phyloP scores from a whole-genome alignment of 2,329 filamentous ascomycete species.

The Chaetothyriales sp. region DNA sequence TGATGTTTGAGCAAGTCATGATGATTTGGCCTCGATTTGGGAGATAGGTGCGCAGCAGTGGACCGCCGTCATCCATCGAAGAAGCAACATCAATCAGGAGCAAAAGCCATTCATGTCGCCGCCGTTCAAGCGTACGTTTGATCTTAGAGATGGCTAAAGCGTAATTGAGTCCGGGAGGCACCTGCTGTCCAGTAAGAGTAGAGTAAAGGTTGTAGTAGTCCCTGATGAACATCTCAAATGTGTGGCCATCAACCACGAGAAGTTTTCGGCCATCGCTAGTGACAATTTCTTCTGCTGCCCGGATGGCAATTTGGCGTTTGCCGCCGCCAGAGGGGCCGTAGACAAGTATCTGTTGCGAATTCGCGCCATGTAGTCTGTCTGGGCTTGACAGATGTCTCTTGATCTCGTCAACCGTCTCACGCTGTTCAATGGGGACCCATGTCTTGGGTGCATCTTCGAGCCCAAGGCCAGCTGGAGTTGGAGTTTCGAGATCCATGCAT shows the following conservation, averaged over 20 bases:
- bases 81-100: conserved; percentile 6
- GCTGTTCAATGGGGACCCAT: conserved; percentile 2
- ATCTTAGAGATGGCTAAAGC: conserved; percentile 2
- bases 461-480: not conserved
- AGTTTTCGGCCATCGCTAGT: conserved; percentile 4
- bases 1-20: not conserved
- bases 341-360: conserved; percentile 4
- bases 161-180: conserved; percentile 2
- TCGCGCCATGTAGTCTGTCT: conserved; percentile 3
- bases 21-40: not conserved
- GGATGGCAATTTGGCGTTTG: conserved; percentile 6
- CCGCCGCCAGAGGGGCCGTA: conserved; percentile 5
- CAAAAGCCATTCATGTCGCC: conserved; percentile 5
- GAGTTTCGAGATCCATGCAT: conserved; percentile 7
- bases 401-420: conserved; percentile 4
- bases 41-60: not conserved
- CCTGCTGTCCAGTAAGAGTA: conserved; percentile 3
- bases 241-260: conserved; percentile 4
- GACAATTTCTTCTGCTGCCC: conserved; percentile 6
- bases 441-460: not conserved
- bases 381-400: conserved; percentile 1
- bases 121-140: conserved; percentile 1
- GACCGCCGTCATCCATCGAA: conserved; percentile 3
- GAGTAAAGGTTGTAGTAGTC: conserved; percentile 5
- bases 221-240: conserved; percentile 5